Conservation (phyloP, 768 basidiomycete species). For the Amanita rimosa region DNA sequence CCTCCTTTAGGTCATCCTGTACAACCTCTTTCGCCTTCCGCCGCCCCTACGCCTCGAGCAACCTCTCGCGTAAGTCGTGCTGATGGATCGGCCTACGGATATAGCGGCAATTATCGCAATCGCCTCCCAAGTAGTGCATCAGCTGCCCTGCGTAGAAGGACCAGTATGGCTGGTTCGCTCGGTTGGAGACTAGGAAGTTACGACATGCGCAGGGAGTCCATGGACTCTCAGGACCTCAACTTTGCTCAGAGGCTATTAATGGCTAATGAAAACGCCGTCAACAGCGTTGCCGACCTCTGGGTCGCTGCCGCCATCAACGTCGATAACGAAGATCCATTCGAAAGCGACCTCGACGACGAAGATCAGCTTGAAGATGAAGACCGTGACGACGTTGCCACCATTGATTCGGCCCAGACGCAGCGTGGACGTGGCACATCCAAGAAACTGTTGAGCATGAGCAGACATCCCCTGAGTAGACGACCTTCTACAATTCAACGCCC, state of each 20-base stretch:
- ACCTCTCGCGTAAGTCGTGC: slow-evolving; percentile 48
- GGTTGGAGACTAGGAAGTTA: slow-evolving; percentile 37
- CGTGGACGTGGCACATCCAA: slow-evolving; percentile 10
- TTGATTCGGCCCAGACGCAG: background rate
- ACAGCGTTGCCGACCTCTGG: slow-evolving; percentile 94
- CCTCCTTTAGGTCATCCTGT: slow-evolving; percentile 25
- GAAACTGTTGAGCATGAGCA: background rate
- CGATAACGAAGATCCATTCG: slow-evolving; percentile 79
- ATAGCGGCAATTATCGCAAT: slow-evolving; percentile 44
- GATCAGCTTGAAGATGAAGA: slow-evolving; percentile 16
- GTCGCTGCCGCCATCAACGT: slow-evolving; percentile 94
- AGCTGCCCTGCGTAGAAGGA: slow-evolving; percentile 32
- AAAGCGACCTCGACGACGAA: slow-evolving; percentile 34
- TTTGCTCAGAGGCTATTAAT: slow-evolving; percentile 83
- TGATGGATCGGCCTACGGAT: slow-evolving; percentile 77
- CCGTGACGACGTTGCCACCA: slow-evolving; percentile 13
- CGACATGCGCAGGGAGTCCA: slow-evolving; percentile 30
- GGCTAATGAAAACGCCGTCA: slow-evolving; percentile 92
- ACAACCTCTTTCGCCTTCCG: slow-evolving; percentile 33
- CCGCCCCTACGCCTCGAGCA: slow-evolving; percentile 28
- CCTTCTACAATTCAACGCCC: slow-evolving; percentile 4
- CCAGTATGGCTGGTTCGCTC: slow-evolving; percentile 44
- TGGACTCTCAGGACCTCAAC: slow-evolving; percentile 47
- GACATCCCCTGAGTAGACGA: slow-evolving; percentile 15
- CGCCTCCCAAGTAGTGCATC: slow-evolving; percentile 36